phyloP scores from a whole-genome alignment of 2,329 filamentous ascomycete genomes.

The Volutella citrinella region DNA sequence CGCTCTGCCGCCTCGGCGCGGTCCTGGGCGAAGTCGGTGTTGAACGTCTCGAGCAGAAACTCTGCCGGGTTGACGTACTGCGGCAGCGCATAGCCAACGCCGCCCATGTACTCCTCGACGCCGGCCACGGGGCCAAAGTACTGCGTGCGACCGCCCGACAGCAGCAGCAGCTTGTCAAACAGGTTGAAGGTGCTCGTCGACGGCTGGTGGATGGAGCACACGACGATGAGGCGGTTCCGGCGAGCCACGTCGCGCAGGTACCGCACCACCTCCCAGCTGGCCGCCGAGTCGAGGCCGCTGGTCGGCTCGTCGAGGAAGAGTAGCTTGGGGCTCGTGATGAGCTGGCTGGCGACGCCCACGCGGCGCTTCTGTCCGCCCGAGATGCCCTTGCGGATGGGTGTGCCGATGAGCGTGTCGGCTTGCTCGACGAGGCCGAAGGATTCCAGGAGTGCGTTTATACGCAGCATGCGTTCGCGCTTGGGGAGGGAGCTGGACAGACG shows the following conservation, averaged over 20 bases:
- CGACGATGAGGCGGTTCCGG: constrained; percentile 69
- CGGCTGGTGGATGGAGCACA: constrained; percentile 83
- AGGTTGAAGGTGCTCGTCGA: constrained; percentile 75
- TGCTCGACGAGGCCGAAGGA: constrained; percentile 73
- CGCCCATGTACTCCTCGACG: constrained; percentile 61
- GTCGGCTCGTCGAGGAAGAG: constrained; percentile 84
- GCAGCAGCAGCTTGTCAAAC: constrained; percentile 74
- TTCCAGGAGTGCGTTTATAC: constrained; percentile 64
- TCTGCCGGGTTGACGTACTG: constrained; percentile 76
- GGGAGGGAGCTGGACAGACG: constrained; percentile 31
- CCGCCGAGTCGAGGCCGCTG: constrained; percentile 76
- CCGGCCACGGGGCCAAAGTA: constrained; percentile 66
- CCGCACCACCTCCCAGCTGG: constrained; percentile 72
- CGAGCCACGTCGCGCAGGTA: constrained; percentile 67
- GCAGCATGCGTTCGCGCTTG: constrained; percentile 54
- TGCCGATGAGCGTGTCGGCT: constrained; percentile 71
- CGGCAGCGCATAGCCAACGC: constrained; percentile 61
- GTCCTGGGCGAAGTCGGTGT: constrained; percentile 66
- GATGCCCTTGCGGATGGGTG: constrained; percentile 78
- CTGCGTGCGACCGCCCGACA: constrained; percentile 67
- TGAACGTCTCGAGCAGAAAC: constrained; percentile 74
- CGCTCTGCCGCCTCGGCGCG: constrained; percentile 39
- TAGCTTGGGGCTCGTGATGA: constrained; percentile 78
- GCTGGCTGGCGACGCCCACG: constrained; percentile 74
- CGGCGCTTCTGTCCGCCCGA: constrained; percentile 83